These are phyloP conservation scores for Cucumis melo DNA, from an alignment of 306 rosid genomes.

Conservation along the genomic window DNA sequence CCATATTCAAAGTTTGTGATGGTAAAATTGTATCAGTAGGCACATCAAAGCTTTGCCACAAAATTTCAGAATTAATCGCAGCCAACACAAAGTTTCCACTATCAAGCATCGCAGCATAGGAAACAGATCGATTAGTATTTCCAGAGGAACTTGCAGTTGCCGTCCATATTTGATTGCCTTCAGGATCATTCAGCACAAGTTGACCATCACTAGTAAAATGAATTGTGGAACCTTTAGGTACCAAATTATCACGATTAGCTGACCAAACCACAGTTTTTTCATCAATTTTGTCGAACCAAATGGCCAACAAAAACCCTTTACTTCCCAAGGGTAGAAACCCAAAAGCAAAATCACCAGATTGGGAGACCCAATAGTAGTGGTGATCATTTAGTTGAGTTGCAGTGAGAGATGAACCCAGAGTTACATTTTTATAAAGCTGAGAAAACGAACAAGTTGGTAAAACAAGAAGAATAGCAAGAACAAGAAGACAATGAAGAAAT, in stretches of 20 bases:
- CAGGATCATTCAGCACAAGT: conserved; percentile 15
- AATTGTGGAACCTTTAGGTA: conserved; percentile 19
- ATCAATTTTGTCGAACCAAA: conserved; percentile 26
- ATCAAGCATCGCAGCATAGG: conserved; percentile 32
- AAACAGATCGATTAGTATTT: not conserved
- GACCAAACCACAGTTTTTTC: conserved; percentile 35
- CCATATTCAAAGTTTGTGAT: conserved; percentile 10
- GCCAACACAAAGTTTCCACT: conserved; percentile 38
- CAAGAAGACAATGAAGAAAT: not conserved
- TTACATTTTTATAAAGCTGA: conserved; percentile 7
- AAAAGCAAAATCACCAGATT: conserved; percentile 33
- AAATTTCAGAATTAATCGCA: not conserved
- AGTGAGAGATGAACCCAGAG: not conserved
- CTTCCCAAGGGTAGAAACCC: conserved; percentile 18
- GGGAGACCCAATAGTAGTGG: conserved; percentile 7
- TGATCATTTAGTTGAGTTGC: not conserved
- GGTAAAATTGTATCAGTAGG: conserved; percentile 61
- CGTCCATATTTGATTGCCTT: conserved; percentile 4
- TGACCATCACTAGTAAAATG: conserved; percentile 12
- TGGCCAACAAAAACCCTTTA: conserved; percentile 25
- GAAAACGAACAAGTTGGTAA: conserved; percentile 1
- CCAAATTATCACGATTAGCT: conserved; percentile 13
- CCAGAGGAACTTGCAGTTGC: not conserved
- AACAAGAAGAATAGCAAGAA: not conserved
- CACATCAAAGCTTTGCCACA: conserved; percentile 42